These are phyloP conservation scores for Stenogyne calaminthoides DNA, from an alignment of 305 asterid species.

Conservation along the genomic window DNA sequence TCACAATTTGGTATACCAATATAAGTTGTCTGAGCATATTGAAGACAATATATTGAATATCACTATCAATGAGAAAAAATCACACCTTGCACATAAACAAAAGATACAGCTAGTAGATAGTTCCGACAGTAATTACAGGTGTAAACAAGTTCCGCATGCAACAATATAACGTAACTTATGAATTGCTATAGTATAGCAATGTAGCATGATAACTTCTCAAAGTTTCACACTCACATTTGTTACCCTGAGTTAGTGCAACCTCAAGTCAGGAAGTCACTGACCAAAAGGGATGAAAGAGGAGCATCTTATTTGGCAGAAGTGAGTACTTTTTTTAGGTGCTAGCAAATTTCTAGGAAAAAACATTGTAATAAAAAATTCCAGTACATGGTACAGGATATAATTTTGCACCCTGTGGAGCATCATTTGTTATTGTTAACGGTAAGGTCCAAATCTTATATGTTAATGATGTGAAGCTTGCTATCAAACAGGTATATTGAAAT, in stretches of 20 bases:
- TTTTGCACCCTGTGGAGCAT: background rate
- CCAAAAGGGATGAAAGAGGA: background rate
- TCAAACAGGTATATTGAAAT: too few relatives aligned
- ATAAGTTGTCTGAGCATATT: background rate
- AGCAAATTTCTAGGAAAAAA: background rate
- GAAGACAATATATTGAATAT: background rate
- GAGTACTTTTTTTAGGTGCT: background rate
- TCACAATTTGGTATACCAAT: background rate
- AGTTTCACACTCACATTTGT: background rate
- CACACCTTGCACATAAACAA: background rate
- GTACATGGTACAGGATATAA: background rate
- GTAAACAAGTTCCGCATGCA: slow-evolving; percentile 8
- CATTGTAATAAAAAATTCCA: background rate
- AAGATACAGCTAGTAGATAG: background rate
- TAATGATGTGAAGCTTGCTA: background rate
- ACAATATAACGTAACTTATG: background rate
- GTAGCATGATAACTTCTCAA: background rate
- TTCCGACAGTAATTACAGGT: background rate
- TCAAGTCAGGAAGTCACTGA: background rate
- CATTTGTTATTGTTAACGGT: background rate
- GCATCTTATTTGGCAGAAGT: background rate
- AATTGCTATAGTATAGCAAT: too few relatives aligned
- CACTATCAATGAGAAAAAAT: slow-evolving; percentile 8
- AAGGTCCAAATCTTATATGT: background rate
- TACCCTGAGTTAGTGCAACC: background rate